Percentiles rank a stretch among this genome's conserved stretches.
Evolutionary conservation across 2,329 filamentous ascomycete species (phyloP).

Genomic region (Ascochyta fabae): DNA sequence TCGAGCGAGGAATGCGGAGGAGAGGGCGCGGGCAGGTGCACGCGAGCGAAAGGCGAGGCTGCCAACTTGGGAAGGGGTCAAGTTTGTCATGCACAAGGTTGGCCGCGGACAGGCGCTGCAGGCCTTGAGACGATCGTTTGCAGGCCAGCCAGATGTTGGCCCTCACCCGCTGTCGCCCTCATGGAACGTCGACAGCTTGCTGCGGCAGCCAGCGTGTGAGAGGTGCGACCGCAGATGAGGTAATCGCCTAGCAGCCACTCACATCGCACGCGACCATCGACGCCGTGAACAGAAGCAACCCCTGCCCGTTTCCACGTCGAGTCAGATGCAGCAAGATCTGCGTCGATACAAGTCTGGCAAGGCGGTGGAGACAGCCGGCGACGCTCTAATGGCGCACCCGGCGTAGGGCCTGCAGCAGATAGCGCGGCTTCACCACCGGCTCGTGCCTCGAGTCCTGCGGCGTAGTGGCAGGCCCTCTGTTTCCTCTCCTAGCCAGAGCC

Average conservation of each 20-base stretch:
- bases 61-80: conserved; percentile 6
- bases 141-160: conserved; percentile 29
- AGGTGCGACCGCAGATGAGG: conserved; percentile 34
- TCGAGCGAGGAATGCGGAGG: conserved; percentile 16
- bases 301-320: conserved; percentile 40
- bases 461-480: conserved; percentile 36
- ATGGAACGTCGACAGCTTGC: conserved; percentile 42
- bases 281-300: conserved; percentile 34
- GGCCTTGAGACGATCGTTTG: conserved; percentile 28
- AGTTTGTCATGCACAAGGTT: conserved; percentile 14
- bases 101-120: conserved; percentile 20
- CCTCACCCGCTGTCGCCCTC: conserved; percentile 25
- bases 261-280: conserved; percentile 27
- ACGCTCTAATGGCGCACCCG: conserved; percentile 19
- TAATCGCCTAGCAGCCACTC: conserved; percentile 24
- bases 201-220: conserved; percentile 35
- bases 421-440: conserved; percentile 42
- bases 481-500: conserved; percentile 37
- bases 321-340: conserved; percentile 44
- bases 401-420: conserved; percentile 37
- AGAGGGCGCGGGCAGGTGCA: conserved; percentile 7
- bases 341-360: conserved; percentile 31
- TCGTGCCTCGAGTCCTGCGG: conserved; percentile 45
- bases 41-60: conserved; percentile 22
- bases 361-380: conserved; percentile 30